Base-by-base conservation (phyloP, 768 basidiomycete species). In the Pholiota microspora region DNA sequence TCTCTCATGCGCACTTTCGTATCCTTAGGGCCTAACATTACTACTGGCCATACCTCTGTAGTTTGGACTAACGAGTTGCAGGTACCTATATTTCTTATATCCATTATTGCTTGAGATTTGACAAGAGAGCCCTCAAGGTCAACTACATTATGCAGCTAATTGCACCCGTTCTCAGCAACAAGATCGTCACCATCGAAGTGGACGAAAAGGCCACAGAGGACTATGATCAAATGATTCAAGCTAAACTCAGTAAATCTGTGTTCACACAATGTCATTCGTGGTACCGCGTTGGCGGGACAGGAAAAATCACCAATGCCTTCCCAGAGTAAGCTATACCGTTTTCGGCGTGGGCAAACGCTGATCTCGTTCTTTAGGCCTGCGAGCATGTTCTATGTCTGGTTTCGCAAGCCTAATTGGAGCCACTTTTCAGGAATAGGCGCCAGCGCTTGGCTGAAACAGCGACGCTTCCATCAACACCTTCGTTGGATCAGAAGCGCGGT, bases 31-130 rank as follows among this genome's bases (percentile, higher is more conserved):
- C 74, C 78, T 0, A 78, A 78, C 54, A 71, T 69, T 7, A 58
- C 60, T 1, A 74, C 76, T 25, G 78, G 77, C 1, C 73, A 78
- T 61, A 73, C 71, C 2, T 77, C 77, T 7, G 69, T 76, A 16
- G 61, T 77, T 15, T 76, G 69, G 53, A 68, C 68, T 13, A 71
- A 72, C 34, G 78, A 79, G 57, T 54, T 69, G n/a, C 77, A 78
- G 67, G 77, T 75, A 13, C 13, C 60, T 35, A 4, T 13, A 6
- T 6, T 6, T 31, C 35, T 3, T 32, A 18, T 29, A 18, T 15
- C 23, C 15, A 45, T 24, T 8, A 28, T 28, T 48, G 45, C 4
- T 40, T n/a, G n/a, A n/a, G n/a, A n/a, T n/a, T n/a, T n/a, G n/a
- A n/a, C n/a, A n/a, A n/a, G n/a, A n/a, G n/a, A n/a, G n/a, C n/a